Base-by-base conservation (phyloP, 768 basidiomycete species). In the Pleurotus salmoneostramineus region DNA sequence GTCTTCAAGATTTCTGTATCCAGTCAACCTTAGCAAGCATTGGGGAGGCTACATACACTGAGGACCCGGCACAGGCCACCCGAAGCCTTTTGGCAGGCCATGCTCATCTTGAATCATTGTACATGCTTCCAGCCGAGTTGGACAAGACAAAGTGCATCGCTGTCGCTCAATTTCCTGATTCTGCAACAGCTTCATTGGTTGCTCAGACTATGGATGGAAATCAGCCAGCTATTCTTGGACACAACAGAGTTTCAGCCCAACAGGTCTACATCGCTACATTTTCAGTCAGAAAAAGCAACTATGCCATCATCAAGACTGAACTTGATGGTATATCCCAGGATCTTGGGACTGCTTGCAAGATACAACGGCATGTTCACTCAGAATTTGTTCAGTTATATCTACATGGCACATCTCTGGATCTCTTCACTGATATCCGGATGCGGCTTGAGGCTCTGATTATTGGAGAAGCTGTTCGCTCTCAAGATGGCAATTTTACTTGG, bases 201-300 rank as follows among this genome's bases (percentile, higher is more conserved):
- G 67, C 72, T 17, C 61, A 66, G 4, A 55, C 50, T 6, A 62
- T 73, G 49, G 66, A 75, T 57, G 63, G 65, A 32, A 46, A 47
- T 7, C 61, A 63, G n/a, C 75, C 74, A n/a, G 40, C 61, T 0
- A 77, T 73, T 60, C 64, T 84, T 8, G 76, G 72, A 5, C 62
- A 69, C 3, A 69, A 69, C 33, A 58, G 70, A 1, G 60, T 83
- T 14, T 72, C 64, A 37, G 65, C 79, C 14, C 71, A 77, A 58
- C 68, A 66, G 15, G 65, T 78, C 10, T 74, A 77, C 63, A 74
- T 76, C 47, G 64, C 74, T 44, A 73, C 72, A 15, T 79, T 81
- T 60, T 65, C 60, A 7, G 56, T 83, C 32, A 65, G 72, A 1
- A 52, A 61, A 0, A 60, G 61, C 0, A 70, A 73, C 15, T 77